Conservation (phyloP, 257 asterid genomes). For the Schizonepeta tenuifolia region DNA sequence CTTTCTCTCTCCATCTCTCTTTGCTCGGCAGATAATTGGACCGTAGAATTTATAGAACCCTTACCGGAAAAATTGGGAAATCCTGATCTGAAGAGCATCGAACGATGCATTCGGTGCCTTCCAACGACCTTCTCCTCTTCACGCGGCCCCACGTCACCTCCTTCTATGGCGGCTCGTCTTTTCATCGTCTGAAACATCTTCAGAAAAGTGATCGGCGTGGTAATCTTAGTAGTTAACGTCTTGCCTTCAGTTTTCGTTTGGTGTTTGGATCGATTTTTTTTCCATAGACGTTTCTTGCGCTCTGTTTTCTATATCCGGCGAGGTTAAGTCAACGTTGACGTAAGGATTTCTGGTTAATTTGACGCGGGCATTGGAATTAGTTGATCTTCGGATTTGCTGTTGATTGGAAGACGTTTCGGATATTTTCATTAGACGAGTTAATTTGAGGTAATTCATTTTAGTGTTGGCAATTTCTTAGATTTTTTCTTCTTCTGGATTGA, state of each 20-base stretch:
- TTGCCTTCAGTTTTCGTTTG: constrained; percentile 18
- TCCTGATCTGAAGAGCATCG: constrained; percentile 77
- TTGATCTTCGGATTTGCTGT: constrained; percentile 26
- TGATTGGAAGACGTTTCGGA: constrained; percentile 28
- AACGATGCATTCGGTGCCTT: constrained; percentile 93
- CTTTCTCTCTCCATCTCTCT: neutral
- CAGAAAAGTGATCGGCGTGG: constrained; percentile 65
- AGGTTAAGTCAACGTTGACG: constrained; percentile 22
- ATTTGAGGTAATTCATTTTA: constrained; percentile 26
- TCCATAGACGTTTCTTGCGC: constrained; percentile 31
- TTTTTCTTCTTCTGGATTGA: neutral
- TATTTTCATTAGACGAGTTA: constrained; percentile 8
- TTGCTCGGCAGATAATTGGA: constrained; percentile 4
- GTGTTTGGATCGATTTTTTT: constrained; percentile 18
- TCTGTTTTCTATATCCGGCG: constrained; percentile 37
- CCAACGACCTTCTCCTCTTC: constrained; percentile 38
- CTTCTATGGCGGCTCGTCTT: constrained; percentile 60
- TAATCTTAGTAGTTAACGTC: constrained; percentile 71
- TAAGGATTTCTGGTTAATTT: constrained; percentile 31
- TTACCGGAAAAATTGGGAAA: constrained; percentile 34
- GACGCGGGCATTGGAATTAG: constrained; percentile 22
- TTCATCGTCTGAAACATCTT: constrained; percentile 65
- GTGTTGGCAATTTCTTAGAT: neutral
- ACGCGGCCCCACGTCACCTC: constrained; percentile 49
- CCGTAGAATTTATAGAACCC: neutral